phyloP scores from a whole-genome alignment of 768 basidiomycete species.

The Peribolospora baueri region DNA sequence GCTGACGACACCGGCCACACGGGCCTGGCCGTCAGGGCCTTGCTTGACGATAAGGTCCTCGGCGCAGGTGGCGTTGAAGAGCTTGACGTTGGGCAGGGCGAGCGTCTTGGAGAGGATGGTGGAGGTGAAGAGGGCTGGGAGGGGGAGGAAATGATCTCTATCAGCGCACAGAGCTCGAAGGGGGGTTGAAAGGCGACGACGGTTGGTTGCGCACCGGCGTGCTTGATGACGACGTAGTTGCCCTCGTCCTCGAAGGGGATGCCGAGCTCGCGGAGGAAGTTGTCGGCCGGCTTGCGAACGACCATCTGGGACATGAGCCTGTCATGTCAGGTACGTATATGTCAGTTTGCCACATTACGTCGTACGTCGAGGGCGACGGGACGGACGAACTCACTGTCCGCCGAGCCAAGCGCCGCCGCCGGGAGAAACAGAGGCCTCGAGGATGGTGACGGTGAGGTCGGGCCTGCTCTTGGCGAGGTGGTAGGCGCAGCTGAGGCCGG shows the following conservation, averaged over 20 bases:
- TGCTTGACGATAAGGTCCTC: constrained; percentile 50
- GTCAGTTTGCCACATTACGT: no score
- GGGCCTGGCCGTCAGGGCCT: constrained; percentile 25
- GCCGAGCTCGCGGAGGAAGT: constrained; percentile 42
- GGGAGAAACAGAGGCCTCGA: constrained; percentile 58
- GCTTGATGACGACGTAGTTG: constrained; percentile 39
- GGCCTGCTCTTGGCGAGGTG: constrained; percentile 41
- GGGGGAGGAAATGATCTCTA: constrained; percentile 38
- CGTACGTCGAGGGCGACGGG: no score
- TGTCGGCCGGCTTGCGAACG: constrained; percentile 50
- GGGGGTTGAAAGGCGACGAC: background rate
- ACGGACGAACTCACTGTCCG: background rate
- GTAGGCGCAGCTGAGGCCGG: constrained; percentile 50
- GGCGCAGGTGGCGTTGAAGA: constrained; percentile 32
- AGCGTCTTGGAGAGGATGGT: constrained; percentile 41
- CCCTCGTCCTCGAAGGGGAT: constrained; percentile 59
- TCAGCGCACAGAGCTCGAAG: constrained; percentile 6
- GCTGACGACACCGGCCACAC: constrained; percentile 32
- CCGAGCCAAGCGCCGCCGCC: constrained; percentile 24
- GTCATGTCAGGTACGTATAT: no score
- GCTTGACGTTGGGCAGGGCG: constrained; percentile 13
- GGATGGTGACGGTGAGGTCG: constrained; percentile 38
- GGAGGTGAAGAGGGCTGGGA: constrained; percentile 57
- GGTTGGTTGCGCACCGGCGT: constrained; percentile 8
- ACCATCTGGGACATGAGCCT: constrained; percentile 63